Evolutionary conservation across 2,329 filamentous ascomycete genomes (phyloP).

Genomic region (Aspergillus versicolor): DNA sequence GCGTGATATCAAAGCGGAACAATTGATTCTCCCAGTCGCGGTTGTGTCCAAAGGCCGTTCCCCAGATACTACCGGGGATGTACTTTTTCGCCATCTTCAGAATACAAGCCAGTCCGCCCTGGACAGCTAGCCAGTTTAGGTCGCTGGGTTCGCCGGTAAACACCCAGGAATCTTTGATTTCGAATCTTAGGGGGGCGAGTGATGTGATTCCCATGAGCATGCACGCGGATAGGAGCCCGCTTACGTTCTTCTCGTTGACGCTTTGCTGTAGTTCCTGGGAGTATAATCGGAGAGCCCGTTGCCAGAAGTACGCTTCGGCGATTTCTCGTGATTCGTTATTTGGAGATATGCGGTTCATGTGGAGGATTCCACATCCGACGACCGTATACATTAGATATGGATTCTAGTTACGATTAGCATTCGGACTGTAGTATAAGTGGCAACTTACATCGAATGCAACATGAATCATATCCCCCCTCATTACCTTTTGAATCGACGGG

Average conservation of each 20-base stretch:
- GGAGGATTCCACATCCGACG: constrained; percentile 27
- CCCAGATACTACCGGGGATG: constrained; percentile 28
- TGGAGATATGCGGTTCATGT: constrained; percentile 26
- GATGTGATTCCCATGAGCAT: constrained; percentile 31
- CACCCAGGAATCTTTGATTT: constrained; percentile 30
- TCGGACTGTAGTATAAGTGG: neutral
- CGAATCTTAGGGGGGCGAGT: constrained; percentile 23
- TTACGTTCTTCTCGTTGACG: constrained; percentile 22
- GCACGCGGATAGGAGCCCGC: constrained; percentile 30
- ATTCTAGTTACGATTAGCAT: constrained; percentile 14
- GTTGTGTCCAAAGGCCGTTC: constrained; percentile 17
- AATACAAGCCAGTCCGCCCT: constrained; percentile 28
- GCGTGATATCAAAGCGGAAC: constrained; percentile 12
- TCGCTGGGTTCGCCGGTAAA: constrained; percentile 22
- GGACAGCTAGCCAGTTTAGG: constrained; percentile 33
- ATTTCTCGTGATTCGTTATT: constrained; percentile 14
- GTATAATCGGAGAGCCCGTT: constrained; percentile 27
- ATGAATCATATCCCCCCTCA: constrained; percentile 26
- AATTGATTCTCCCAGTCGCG: constrained; percentile 17
- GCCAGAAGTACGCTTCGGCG: constrained; percentile 32
- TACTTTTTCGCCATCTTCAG: constrained; percentile 14
- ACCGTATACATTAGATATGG: constrained; percentile 33
- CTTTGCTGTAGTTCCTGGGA: constrained; percentile 22
- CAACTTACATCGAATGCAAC: constrained; percentile 24
- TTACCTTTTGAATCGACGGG: constrained; percentile 17